phyloP scores from a whole-genome alignment of 306 rosid genomes.

The Gleditsia sinensis region DNA sequence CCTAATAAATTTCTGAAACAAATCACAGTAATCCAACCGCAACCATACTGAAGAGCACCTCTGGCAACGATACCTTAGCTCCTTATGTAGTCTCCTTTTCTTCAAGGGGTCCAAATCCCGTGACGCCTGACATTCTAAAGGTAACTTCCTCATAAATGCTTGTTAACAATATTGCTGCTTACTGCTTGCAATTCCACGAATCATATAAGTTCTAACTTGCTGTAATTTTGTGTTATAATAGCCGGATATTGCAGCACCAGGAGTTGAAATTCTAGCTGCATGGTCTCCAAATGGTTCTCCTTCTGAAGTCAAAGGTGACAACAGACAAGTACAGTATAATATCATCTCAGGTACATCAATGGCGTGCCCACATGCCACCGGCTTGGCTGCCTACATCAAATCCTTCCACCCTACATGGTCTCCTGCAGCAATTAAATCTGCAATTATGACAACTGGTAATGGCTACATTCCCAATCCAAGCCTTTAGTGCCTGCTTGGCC shows the following conservation, averaged over 20 bases:
- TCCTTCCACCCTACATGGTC: constrained; percentile 45
- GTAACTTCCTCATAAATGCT: constrained; percentile 13
- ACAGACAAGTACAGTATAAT: constrained; percentile 24
- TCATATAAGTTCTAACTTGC: background rate
- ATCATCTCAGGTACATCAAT: constrained; percentile 49
- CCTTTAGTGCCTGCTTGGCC: too few relatives aligned
- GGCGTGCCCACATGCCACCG: constrained; percentile 46
- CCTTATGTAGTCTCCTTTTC: constrained; percentile 43
- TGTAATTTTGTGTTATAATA: background rate
- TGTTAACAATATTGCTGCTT: background rate
- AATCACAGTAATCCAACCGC: constrained; percentile 33
- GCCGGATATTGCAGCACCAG: constrained; percentile 48
- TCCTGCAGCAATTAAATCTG: constrained; percentile 42
- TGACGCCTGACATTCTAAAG: constrained; percentile 44
- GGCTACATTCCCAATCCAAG: background rate
- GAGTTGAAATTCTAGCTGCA: constrained; percentile 47
- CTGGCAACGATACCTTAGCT: constrained; percentile 24
- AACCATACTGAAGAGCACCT: constrained; percentile 37
- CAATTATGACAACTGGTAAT: constrained; percentile 45
- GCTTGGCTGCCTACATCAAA: constrained; percentile 36
- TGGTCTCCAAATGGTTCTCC: constrained; percentile 42
- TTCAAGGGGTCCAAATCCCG: constrained; percentile 42
- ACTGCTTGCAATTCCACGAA: too few relatives aligned
- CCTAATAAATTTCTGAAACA: background rate
- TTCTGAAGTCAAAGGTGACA: constrained; percentile 17